Evolutionary conservation across 1,284 basidiomycete species (phyloP), one percentile per base, ranked within the genome.

Genomic region (Singerocomus inundabilis): DNA sequence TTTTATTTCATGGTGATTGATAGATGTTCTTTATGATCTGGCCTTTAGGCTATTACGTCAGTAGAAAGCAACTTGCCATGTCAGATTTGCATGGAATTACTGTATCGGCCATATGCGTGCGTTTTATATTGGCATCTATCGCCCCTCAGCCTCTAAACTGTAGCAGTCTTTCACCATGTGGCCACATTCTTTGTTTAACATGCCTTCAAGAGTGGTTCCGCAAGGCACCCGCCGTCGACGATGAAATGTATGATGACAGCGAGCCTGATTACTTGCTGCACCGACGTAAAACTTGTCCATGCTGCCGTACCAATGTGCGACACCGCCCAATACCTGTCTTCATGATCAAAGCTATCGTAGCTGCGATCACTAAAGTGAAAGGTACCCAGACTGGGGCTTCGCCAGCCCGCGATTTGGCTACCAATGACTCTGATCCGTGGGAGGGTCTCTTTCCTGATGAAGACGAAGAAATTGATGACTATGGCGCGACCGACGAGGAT

Each of bases 191-290:
- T 10, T 89, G 86, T 51, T 74, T 84, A 31, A 58, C 60, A 6
- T 89, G 87, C 57, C 76, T 89, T 8, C 83, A 86, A 65, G 78
- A 81, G 57, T 89, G 86, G 86, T 89, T 89, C 68, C 77, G 79
- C 46, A 77, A 78, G 48, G 83, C 84, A 1, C 85, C 85, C 3
- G 65, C 73, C 1, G 63, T 70, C 7, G 72, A 77, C 13, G 76
- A 80, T 35, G 82, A 82, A 30, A 77, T 79, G 67, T 68, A 76
- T 39, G 76, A 84, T 44, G 74, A 78, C 33, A 73, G 77, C 25
- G 73, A 77, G 38, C 67, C 76, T 8, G 70, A 76, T 26, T 77
- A 79, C 48, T 66, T 84, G 26, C 59, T 85, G 16, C 72, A 72
- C 49, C 78, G 84, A 30, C 72, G 74, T 33, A 89, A 89, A 62